Evolutionary conservation across 139 green algal species (phyloP).

Genomic region (Eudorina sp.): DNA sequence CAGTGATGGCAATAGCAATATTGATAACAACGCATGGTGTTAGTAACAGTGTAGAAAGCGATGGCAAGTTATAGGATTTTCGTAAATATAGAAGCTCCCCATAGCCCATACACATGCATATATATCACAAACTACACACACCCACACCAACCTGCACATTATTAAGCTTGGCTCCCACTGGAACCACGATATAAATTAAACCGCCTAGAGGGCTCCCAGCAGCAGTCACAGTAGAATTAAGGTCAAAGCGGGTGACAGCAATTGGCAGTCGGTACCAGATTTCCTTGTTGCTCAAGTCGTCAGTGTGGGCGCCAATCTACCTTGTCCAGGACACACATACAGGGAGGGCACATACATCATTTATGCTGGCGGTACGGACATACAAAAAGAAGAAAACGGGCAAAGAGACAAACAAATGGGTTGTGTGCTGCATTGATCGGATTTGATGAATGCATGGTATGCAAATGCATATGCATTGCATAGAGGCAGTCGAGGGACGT

Average conservation of each 20-base stretch:
- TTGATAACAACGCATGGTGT: no score
- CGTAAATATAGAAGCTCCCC: no score
- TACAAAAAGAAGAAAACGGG: no score
- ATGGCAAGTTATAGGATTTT: no score
- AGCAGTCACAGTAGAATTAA: neutral
- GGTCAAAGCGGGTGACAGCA: neutral
- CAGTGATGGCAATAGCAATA: no score
- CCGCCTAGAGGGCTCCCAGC: neutral
- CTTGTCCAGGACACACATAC: no score
- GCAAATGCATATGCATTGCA: neutral
- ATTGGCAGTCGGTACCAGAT: neutral
- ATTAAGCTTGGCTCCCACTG: neutral
- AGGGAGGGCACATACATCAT: no score
- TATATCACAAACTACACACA: no score
- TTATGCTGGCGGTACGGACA: no score
- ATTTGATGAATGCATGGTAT: neutral
- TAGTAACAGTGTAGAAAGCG: no score
- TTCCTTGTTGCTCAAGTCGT: neutral
- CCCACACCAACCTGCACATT: neutral
- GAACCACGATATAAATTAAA: neutral
- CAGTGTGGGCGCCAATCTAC: slow-evolving; percentile 22
- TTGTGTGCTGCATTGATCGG: neutral
- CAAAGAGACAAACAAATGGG: no score
- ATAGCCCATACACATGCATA: no score
- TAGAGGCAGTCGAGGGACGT: neutral